Conservation (phyloP, 2,329 filamentous ascomycete genomes). For the Colletotrichum acutatum region DNA sequence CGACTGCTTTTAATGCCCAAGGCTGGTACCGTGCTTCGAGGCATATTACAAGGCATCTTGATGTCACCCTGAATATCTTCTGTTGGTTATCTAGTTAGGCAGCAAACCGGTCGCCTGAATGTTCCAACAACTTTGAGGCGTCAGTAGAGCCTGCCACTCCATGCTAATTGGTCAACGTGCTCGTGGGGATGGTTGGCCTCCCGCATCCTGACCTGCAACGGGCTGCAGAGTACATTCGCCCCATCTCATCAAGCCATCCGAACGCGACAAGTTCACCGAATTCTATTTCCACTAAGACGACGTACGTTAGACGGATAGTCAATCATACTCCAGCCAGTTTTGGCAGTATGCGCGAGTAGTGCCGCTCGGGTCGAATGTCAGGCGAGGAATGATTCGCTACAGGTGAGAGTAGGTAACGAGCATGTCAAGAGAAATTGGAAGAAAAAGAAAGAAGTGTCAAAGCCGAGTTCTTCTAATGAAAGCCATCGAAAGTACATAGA, state of each 20-base stretch:
- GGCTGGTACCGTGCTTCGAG: not conserved
- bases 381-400: not conserved
- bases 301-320: not conserved
- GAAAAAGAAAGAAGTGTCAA: not conserved
- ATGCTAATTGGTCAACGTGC: not conserved
- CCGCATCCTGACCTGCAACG: not conserved
- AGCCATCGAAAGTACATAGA: not conserved
- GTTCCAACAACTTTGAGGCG: not conserved
- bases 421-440: not conserved
- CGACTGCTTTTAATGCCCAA: not conserved
- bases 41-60: not conserved
- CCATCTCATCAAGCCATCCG: not conserved
- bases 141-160: not conserved
- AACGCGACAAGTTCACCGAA: not conserved
- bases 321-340: not conserved
- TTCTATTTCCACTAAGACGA: not conserved
- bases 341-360: not conserved
- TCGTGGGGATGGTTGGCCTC: not conserved
- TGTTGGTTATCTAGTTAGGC: not conserved
- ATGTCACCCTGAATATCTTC: not conserved
- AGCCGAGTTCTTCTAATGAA: not conserved
- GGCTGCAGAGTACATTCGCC: not conserved
- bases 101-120: not conserved
- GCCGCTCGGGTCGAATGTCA: not conserved
- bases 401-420: not conserved